Base-by-base conservation (phyloP, 805 yeast species). In the Clavispora vitiphila region DNA sequence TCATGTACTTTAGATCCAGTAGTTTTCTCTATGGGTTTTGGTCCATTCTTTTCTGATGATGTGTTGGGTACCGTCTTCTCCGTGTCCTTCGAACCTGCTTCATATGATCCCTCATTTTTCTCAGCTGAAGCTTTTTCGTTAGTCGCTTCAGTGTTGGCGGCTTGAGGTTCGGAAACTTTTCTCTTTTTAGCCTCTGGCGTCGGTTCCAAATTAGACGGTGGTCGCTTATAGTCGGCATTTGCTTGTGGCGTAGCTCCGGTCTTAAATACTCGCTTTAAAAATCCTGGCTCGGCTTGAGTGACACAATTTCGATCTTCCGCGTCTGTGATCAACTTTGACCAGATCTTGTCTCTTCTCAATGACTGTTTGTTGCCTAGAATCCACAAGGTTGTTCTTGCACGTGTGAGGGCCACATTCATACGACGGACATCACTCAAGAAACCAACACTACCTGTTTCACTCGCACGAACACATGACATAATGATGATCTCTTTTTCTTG, bases 371-470 rank as follows among this genome's bases (percentile, higher is more conserved):
- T 81, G 16, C 99, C 99, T 12, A 95, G 62, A 42, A 93, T 81
- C 98, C 98, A 93, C 49, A 93, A 67, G 1, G 98, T 85, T 1
- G 95, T 76, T 51, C 83, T 78, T 0, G 98, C 97, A 68, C 99
- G 85, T 1, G 98, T 91, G 27, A 93, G 66, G 0, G 96, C 98
- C 40, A 93, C 99, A 62, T 93, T 93, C 96, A 93, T 87, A 69
- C 99, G 86, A 49, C 99, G 76, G 29, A 82, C 75, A 64, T 93
- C 99, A 36, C 84, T 82, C 59, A 93, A 73, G 64, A 93, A 93
- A 14, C 98, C 99, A 44, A 91, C 87, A 19, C 74, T 66, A 8
- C 73, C 76, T 11, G 76, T 69, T 37, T 80, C 83, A 46, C 74
- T 70, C 0, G 98, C 96, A 54, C 99, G 77, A 4, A 93, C 99